phyloP scores from a whole-genome alignment of 352 stramenopile genomes.

The Pythium myriotylum region DNA sequence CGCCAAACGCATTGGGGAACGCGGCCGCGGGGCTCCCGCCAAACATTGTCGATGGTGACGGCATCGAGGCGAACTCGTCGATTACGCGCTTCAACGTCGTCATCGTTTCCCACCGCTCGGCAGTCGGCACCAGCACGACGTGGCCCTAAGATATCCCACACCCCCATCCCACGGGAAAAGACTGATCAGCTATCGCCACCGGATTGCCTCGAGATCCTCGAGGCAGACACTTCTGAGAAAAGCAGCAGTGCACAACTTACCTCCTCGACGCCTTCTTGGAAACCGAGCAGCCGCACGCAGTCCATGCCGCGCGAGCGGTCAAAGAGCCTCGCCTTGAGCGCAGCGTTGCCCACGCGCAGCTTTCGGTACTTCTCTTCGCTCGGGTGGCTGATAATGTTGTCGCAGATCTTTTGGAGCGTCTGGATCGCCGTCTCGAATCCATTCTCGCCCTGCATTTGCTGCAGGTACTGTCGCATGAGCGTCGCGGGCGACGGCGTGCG shows the following conservation, averaged over 20 bases:
- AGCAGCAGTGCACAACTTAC: conserved; percentile 27
- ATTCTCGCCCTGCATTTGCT: conserved; percentile 59
- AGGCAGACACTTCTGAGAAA: not conserved
- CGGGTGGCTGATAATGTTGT: conserved; percentile 76
- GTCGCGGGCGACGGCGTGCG: conserved; percentile 9
- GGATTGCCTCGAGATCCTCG: not conserved
- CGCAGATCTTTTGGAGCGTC: conserved; percentile 82
- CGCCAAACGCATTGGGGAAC: conserved; percentile 24
- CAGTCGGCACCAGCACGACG: conserved; percentile 69
- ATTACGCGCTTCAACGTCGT: conserved; percentile 67
- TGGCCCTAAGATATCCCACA: no score
- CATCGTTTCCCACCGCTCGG: conserved; percentile 77
- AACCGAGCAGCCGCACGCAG: conserved; percentile 67
- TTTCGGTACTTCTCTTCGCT: conserved; percentile 82
- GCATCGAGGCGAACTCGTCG: conserved; percentile 39
- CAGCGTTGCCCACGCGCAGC: conserved; percentile 67
- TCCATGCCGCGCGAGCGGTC: conserved; percentile 58
- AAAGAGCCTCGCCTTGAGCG: conserved; percentile 64
- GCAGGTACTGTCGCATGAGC: conserved; percentile 49
- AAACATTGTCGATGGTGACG: conserved; percentile 19
- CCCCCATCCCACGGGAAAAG: not conserved
- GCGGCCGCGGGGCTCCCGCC: conserved; percentile 1
- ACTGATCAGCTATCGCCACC: not conserved
- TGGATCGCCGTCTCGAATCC: conserved; percentile 52
- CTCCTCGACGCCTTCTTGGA: conserved; percentile 68